phyloP scores from a whole-genome alignment of 2,329 filamentous ascomycete species.

The Clonostachys chloroleuca region DNA sequence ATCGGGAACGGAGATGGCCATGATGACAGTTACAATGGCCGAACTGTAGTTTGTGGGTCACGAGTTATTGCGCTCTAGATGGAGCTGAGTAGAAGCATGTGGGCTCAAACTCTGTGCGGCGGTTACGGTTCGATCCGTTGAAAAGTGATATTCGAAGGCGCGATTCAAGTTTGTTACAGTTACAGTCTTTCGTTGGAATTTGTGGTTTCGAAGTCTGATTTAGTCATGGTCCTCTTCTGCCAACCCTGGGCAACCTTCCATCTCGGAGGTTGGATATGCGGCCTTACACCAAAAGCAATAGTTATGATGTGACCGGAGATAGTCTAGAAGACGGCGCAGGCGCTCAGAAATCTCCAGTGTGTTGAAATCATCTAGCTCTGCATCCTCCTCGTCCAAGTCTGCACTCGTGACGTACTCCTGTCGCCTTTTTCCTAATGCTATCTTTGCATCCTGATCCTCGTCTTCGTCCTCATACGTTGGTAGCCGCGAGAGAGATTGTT shows the following conservation, averaged over 20 bases:
- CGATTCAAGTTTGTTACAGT: not conserved
- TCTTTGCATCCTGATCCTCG: slow-evolving; percentile 68
- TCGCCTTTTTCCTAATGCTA: slow-evolving; percentile 58
- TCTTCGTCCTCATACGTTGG: slow-evolving; percentile 67
- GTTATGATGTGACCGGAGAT: slow-evolving; percentile 64
- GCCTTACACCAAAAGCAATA: slow-evolving; percentile 99
- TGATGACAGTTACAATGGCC: not conserved
- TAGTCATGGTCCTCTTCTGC: slow-evolving; percentile 77
- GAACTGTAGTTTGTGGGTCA: not conserved
- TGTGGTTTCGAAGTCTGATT: not conserved
- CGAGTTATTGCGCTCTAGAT: not conserved
- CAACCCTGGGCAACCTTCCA: slow-evolving; percentile 87
- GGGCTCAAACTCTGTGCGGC: too few species aligned
- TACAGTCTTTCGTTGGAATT: not conserved
- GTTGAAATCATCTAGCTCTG: slow-evolving; percentile 80
- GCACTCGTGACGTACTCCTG: slow-evolving; percentile 57
- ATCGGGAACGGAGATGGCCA: not conserved
- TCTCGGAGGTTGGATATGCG: slow-evolving; percentile 63
- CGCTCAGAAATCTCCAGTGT: slow-evolving; percentile 62
- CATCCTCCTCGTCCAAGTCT: slow-evolving; percentile 73
- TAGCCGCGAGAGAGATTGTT: slow-evolving; percentile 58
- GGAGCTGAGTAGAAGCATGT: too few species aligned
- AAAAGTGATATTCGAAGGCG: not conserved
- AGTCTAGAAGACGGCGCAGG: slow-evolving; percentile 60
- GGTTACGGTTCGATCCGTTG: not conserved